Base-by-base conservation (phyloP, 2,329 filamentous ascomycete genomes). In the Nemania sp. region DNA sequence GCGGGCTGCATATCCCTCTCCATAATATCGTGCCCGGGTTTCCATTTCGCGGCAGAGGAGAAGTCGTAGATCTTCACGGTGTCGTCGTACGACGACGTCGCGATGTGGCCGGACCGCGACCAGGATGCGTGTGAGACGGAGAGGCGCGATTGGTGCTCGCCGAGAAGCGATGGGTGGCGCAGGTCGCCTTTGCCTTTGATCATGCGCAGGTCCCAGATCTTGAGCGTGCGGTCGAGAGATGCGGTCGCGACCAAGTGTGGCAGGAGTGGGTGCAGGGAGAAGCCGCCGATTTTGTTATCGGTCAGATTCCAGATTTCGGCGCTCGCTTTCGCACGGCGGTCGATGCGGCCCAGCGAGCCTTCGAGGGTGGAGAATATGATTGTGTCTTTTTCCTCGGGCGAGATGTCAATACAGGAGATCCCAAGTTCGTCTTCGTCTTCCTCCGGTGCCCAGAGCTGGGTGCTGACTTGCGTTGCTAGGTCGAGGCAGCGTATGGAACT, bases 201-300 rank as follows among this genome's bases (percentile, higher is more conserved):
- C 68, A 69, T 70, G 11, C 94, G 83, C 34, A 96, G 65, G 65
- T 99, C 94, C 94, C 94, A 99, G 2, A 99, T 80, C 65, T 92
- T 93, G 64, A 99, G 75, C 0, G 87, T 95, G 2, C 93, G 83
- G 68, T 99, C 94, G 0, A 99, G 77, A 0, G 90, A 95, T 0
- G 92, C 94, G 0, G 94, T 97, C 0, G 91, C 91, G 0, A 96
- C 73, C 3, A 96, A 82, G 66, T 97, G 89, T 0, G 91, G 86
- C 2, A 91, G 81, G 0, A 86, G 71, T 0, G 94, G 93, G 64
- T 95, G 86, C 2, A 97, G 72, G 0, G 87, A 89, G 71, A 97
- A 97, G 0, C 94, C 94, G 15, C 94, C 94, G 49, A 99, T 97
- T 68, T 99, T 99, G 70, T 96, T 92, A 48, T 95, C 91, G 0